Evolutionary conservation across 352 stramenopile genomes (phyloP), one percentile per base, ranked within the genome.

Genomic region (Pythium guiyangense): DNA sequence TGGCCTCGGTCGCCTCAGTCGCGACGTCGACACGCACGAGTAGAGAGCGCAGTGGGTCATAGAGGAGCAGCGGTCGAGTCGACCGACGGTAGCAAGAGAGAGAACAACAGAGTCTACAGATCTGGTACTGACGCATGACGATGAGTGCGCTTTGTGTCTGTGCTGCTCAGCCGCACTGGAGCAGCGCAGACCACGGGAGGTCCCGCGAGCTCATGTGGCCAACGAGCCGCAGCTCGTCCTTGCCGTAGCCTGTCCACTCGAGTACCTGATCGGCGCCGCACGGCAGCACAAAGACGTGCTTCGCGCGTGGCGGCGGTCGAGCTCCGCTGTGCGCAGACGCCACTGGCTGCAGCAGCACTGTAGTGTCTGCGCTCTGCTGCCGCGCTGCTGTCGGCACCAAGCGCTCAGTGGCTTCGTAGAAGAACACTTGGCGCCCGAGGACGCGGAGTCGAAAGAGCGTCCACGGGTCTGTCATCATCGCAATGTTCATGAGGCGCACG

Each of bases 1-100:
- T 51, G 88, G 86, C 52, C 68, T 97, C 29, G 79, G 84, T 59
- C 66, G 94, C 73, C 76, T 97, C 71, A 79, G 88, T 71, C 72
- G 83, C 52, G 72, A 86, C 64, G 86, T 85, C 46, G 46, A 82
- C 62, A 73, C 92, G 62, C 58, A 86, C 62, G 67, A 90, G 68
- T 60, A 83, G 67, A 60, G 49, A 55, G 39, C 15, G 22, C 29
- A 34, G 5, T 55, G 35, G 22, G 25, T 44, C 49, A 65, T 73
- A 70, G 22, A 22, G 22, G 22, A 22, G 22, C 22, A 22, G 22
- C 22, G 22, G 22, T 22, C 22, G 22, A 22, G 22, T 22, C 22
- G 22, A 22, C 22, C 22, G 22, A 22, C 22, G 22, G 22, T 22
- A 22, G 22, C 22, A 22, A 22, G 22, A 22, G 22, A 22, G 22